Evolutionary conservation across 495 filamentous ascomycete species (phyloP).

Genomic region (Annulohypoxylon nitens): DNA sequence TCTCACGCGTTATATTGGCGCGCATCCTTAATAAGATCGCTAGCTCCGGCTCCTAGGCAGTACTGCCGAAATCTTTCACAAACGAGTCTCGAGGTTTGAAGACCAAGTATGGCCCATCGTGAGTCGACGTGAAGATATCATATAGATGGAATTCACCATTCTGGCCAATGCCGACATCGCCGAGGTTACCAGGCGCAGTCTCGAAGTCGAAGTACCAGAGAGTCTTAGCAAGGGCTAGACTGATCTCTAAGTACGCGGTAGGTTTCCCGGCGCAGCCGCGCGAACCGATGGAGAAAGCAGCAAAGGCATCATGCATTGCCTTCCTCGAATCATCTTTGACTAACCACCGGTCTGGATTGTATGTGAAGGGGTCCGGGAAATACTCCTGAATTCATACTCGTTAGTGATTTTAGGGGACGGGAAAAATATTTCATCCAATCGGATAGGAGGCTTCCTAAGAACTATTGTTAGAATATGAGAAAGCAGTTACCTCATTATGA

Average conservation of each 20-base stretch:
- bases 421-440: background rate
- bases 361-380: conserved; percentile 57
- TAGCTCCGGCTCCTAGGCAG: background rate
- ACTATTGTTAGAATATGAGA: background rate
- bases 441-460: background rate
- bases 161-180: conserved; percentile 29
- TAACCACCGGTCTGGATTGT: conserved; percentile 61
- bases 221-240: conserved; percentile 49
- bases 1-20: background rate
- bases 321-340: conserved; percentile 4
- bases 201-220: conserved; percentile 55
- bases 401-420: background rate
- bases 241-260: conserved; percentile 60
- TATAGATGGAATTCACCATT: conserved; percentile 55
- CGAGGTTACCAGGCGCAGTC: conserved; percentile 34
- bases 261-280: conserved; percentile 60
- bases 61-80: conserved; percentile 3
- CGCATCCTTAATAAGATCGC: no score
- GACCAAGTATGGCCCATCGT: conserved; percentile 36
- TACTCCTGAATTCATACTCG: conserved; percentile 39
- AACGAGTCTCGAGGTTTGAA: conserved; percentile 35
- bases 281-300: conserved; percentile 60
- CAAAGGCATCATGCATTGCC: conserved; percentile 52
- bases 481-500: conserved; percentile 50
- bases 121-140: conserved; percentile 47